These are phyloP conservation scores for Aureoboletus auriporus DNA, from an alignment of 768 basidiomycete genomes.

Conservation along the genomic window DNA sequence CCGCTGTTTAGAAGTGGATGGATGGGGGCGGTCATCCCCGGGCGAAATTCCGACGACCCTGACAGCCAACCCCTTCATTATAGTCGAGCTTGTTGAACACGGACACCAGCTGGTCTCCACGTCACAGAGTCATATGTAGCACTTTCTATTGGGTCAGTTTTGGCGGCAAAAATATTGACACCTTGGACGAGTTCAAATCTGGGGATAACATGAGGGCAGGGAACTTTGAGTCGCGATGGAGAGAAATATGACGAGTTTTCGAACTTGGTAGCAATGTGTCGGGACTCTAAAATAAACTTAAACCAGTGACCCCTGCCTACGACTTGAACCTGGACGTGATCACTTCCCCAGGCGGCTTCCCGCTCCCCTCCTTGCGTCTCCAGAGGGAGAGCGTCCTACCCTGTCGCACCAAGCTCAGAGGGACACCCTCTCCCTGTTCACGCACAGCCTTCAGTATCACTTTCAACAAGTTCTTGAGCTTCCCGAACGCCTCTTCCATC, in stretches of 20 bases:
- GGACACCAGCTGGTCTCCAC: too few species aligned
- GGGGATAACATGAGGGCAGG: slow-evolving; percentile 71
- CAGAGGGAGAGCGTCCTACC: slow-evolving; percentile 44
- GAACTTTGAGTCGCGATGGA: slow-evolving; percentile 40
- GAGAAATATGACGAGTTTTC: not conserved
- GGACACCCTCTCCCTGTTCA: slow-evolving; percentile 47
- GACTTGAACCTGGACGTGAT: slow-evolving; percentile 22
- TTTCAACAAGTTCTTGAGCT: slow-evolving; percentile 26
- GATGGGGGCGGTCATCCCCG: too few species aligned
- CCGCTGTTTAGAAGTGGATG: slow-evolving; percentile 49
- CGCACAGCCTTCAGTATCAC: slow-evolving; percentile 46
- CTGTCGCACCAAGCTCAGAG: slow-evolving; percentile 53
- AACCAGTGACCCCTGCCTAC: not conserved
- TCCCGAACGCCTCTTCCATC: slow-evolving; percentile 19
- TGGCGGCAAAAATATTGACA: slow-evolving; percentile 27
- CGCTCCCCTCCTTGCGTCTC: slow-evolving; percentile 35
- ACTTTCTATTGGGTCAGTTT: too few species aligned
- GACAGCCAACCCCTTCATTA: too few species aligned
- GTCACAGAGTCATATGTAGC: too few species aligned
- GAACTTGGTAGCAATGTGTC: slow-evolving; percentile 1
- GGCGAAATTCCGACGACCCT: too few species aligned
- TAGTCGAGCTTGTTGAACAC: too few species aligned
- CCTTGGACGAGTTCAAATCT: slow-evolving; percentile 62
- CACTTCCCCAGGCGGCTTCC: slow-evolving; percentile 15
- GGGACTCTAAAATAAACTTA: not conserved